These are phyloP conservation scores for Tritrichomonas musculus DNA, from an alignment of 208 protist species.

Conservation along the genomic window DNA sequence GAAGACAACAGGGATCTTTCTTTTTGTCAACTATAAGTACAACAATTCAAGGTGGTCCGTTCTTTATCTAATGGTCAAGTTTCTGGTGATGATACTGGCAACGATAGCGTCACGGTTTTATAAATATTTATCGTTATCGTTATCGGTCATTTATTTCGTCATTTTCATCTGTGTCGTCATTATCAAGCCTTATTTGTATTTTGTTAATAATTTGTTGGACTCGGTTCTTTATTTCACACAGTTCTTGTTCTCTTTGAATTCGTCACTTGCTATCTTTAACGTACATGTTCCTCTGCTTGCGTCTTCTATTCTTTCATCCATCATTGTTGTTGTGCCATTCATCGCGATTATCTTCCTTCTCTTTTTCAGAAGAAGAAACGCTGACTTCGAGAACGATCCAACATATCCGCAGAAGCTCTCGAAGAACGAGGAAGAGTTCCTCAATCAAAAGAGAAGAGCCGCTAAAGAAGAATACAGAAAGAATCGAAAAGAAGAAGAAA, in stretches of 20 bases:
- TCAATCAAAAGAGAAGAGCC: too few relatives aligned
- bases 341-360: neutral
- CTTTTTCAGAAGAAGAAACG: neutral
- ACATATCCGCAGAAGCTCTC: neutral
- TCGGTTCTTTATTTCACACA: neutral
- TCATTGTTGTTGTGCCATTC: neutral
- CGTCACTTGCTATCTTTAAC: neutral
- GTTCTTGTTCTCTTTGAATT: neutral
- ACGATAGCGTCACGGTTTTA: neutral
- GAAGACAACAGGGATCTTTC: neutral
- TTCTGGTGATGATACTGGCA: neutral
- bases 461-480: too few relatives aligned
- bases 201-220: neutral
- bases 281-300: too few relatives aligned
- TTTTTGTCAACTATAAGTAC: neutral
- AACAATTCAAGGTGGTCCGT: neutral
- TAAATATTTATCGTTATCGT: neutral
- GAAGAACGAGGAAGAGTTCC: neutral
- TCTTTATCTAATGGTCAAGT: neutral
- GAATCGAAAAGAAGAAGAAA: neutral
- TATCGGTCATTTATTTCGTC: neutral
- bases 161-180: neutral
- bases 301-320: too few relatives aligned
- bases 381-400: neutral
- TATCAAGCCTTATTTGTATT: neutral